Percentiles rank a stretch among this genome's conserved stretches.
Conservation (phyloP, 805 yeast species). For the Candida takata region DNA sequence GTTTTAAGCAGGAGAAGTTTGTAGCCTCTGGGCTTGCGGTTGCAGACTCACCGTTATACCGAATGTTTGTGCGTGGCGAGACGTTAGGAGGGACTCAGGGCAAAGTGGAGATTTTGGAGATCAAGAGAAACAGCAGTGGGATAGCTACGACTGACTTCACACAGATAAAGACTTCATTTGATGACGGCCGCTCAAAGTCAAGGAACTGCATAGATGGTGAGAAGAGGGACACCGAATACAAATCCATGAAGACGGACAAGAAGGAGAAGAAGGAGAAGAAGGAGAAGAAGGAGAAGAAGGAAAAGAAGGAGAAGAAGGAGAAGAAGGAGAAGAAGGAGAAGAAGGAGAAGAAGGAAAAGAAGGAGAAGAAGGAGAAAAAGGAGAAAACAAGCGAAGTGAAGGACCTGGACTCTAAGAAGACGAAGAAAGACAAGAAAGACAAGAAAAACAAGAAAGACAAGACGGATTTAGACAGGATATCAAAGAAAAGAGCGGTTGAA, state of each 20-base stretch:
- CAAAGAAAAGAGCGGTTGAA: background rate
- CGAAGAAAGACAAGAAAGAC: slow-evolving; percentile 9
- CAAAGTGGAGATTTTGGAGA: slow-evolving; percentile 20
- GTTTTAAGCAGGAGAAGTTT: slow-evolving; percentile 47
- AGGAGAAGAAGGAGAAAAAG: slow-evolving; percentile 21
- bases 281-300: slow-evolving; percentile 14
- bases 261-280: slow-evolving; percentile 17
- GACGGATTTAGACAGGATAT: slow-evolving; percentile 17
- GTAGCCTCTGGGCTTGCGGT: slow-evolving; percentile 42
- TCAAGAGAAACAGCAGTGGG: slow-evolving; percentile 1
- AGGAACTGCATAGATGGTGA: slow-evolving; percentile 7
- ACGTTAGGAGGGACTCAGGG: slow-evolving; percentile 74
- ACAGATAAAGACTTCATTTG: slow-evolving; percentile 12
- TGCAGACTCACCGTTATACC: slow-evolving; percentile 65
- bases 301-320: slow-evolving; percentile 19
- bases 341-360: slow-evolving; percentile 15
- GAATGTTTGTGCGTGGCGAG: slow-evolving; percentile 84
- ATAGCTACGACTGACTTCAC: slow-evolving; percentile 3
- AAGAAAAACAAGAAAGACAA: slow-evolving; percentile 9
- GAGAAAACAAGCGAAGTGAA: slow-evolving; percentile 13
- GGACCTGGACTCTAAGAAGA: slow-evolving; percentile 2
- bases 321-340: slow-evolving; percentile 22
- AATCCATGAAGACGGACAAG: slow-evolving; percentile 14
- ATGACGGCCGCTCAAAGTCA: background rate
- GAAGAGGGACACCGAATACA: slow-evolving; percentile 12